Percentiles rank a stretch among this genome's conserved stretches.
Evolutionary conservation across 495 filamentous ascomycete species (phyloP).

Genomic region (Penicillium herquei): DNA sequence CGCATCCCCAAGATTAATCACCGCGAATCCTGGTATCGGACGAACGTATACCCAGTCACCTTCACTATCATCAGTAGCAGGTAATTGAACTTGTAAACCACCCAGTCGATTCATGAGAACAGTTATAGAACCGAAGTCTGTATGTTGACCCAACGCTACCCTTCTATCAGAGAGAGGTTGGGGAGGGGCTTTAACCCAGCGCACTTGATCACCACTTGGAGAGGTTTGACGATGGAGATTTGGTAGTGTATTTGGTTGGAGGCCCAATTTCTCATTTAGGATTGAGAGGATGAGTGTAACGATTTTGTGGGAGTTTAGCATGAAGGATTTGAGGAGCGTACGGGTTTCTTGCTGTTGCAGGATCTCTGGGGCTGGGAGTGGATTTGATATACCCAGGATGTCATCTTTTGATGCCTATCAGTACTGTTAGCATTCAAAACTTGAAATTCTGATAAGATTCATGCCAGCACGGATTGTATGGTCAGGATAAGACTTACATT

Average conservation of each 20-base stretch:
- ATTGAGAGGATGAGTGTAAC: slow-evolving; percentile 47
- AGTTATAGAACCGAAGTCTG: slow-evolving; percentile 55
- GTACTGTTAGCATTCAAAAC: slow-evolving; percentile 1
- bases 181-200: slow-evolving; percentile 50
- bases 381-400: slow-evolving; percentile 44
- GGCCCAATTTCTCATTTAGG: slow-evolving; percentile 49
- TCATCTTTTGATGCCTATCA: slow-evolving; percentile 51
- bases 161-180: slow-evolving; percentile 40
- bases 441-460: too few species aligned
- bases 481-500: slow-evolving; percentile 57
- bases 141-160: slow-evolving; percentile 49
- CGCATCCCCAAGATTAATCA: slow-evolving; percentile 67
- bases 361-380: slow-evolving; percentile 46
- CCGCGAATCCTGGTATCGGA: slow-evolving; percentile 54
- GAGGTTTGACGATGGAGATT: slow-evolving; percentile 49
- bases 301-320: slow-evolving; percentile 46
- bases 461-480: too few species aligned
- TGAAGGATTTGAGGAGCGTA: slow-evolving; percentile 45
- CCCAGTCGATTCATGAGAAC: slow-evolving; percentile 61
- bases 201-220: slow-evolving; percentile 57
- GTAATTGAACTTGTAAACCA: slow-evolving; percentile 56
- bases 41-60: slow-evolving; percentile 58
- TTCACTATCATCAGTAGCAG: slow-evolving; percentile 22
- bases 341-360: slow-evolving; percentile 29
- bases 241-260: slow-evolving; percentile 47